Evolutionary conservation across 2,329 filamentous ascomycete genomes (phyloP), one percentile per base, ranked within the genome.

Genomic region (Cordyceps cateniannulata): DNA sequence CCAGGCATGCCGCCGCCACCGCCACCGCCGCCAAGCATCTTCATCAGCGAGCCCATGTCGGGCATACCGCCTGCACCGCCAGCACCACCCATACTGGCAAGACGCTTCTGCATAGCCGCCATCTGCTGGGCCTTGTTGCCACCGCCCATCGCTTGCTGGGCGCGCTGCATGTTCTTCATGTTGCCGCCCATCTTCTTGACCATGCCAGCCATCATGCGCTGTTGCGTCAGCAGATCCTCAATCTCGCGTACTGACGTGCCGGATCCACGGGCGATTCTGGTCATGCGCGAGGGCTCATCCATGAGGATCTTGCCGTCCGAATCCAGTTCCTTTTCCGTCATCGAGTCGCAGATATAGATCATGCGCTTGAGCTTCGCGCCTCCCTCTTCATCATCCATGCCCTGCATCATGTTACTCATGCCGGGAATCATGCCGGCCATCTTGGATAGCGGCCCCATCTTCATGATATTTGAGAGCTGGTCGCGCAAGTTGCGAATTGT

Each of bases 371-470:
- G 83, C 76, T 98, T 97, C 68, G 88, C 79, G 59, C 87, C 86
- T n/a, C 93, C 93, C 70, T 98, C 95, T 70, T 98, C 93, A 71
- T 99, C 96, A 71, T 98, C 93, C 84, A 98, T 95, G 44, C 91
- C 91, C 58, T 91, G 88, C 85, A 97, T 98, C 82, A 98, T 88
- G 70, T 89, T 90, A 66, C 89, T 89, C 74, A 99, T 88, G 29
- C 95, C 95, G 0, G 95, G 95, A 65, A 99, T 98, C 95, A 99
- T 99, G 68, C 93, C 92, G 0, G 93, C 96, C 85, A 99, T 96
- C 73, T 99, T 98, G 20, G 90, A 96, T 1, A 99, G 78, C 0
- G 95, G 95, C 0, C 95, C 95, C 95, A 99, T 98, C 79, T 99
- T 99, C 92, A 98, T 97, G 70, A 99, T 97, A 70, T 98, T 98